Percentiles rank a stretch among this genome's conserved stretches.
Evolutionary conservation across 2,329 filamentous ascomycete species (phyloP).

Genomic region (Exophiala lecanii-corni): DNA sequence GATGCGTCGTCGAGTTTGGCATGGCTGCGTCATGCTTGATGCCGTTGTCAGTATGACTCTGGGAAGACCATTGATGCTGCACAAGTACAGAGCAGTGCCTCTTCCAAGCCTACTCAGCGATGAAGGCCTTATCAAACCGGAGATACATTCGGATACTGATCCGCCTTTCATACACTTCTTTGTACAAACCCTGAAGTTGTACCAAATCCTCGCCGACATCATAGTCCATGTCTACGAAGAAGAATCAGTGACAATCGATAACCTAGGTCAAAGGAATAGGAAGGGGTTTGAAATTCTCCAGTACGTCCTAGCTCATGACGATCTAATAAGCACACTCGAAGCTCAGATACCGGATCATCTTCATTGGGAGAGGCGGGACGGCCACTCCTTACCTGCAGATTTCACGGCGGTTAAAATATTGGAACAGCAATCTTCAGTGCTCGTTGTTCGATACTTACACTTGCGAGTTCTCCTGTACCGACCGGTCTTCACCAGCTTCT

Average conservation of each 20-base stretch:
- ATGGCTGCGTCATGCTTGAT: slow-evolving; percentile 8
- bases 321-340: slow-evolving; percentile 1
- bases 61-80: slow-evolving; percentile 5
- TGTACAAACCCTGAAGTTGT: slow-evolving; percentile 2
- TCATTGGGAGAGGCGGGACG: slow-evolving; percentile 5
- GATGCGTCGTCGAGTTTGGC: slow-evolving; percentile 11
- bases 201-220: slow-evolving; percentile 3
- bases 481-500: slow-evolving; percentile 3
- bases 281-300: neutral
- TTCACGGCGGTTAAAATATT: neutral
- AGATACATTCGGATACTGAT: neutral
- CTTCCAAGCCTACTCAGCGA: slow-evolving; percentile 31
- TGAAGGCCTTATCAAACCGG: slow-evolving; percentile 26
- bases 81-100: neutral
- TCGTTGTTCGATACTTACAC: slow-evolving; percentile 3
- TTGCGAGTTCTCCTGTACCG: slow-evolving; percentile 7
- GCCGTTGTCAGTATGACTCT: slow-evolving; percentile 10
- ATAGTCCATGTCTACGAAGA: slow-evolving; percentile 1
- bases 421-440: slow-evolving; percentile 5
- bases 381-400: neutral
- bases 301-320: neutral
- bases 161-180: slow-evolving; percentile 1
- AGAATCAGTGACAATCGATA: neutral
- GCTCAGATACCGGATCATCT: slow-evolving; percentile 2
- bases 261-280: neutral